These are phyloP conservation scores for Globisporangium sylvaticum DNA, from an alignment of 352 stramenopile genomes.

Conservation along the genomic window DNA sequence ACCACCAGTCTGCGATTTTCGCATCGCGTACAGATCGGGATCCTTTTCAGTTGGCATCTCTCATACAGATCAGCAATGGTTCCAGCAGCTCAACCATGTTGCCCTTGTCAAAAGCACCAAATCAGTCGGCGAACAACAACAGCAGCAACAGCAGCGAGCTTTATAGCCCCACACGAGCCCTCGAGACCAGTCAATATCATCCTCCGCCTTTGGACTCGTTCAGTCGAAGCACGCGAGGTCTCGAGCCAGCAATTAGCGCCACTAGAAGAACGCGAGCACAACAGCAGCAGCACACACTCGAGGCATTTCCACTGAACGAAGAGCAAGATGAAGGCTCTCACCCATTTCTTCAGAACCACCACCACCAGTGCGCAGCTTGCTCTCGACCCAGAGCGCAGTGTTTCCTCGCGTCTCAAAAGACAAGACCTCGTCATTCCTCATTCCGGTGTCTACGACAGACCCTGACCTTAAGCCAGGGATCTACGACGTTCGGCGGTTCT, in stretches of 20 bases:
- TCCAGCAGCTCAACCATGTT: neutral
- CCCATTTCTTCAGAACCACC: neutral
- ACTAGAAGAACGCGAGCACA: neutral
- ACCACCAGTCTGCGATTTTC: constrained; percentile 18
- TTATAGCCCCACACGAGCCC: neutral
- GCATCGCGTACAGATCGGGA: constrained; percentile 10
- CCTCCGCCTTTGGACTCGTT: constrained; percentile 9
- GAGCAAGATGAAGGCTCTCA: neutral
- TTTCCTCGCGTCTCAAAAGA: constrained; percentile 9
- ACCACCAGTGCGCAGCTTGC: neutral
- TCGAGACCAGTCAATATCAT: neutral
- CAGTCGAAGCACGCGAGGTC: constrained; percentile 5
- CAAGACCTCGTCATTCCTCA: constrained; percentile 3
- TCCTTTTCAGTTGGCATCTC: constrained; percentile 18
- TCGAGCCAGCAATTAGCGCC: neutral
- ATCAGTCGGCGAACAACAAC: neutral
- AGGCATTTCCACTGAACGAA: neutral
- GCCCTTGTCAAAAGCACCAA: neutral
- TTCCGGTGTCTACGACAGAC: neutral
- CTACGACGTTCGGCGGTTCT: constrained; percentile 51
- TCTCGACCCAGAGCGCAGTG: constrained; percentile 12
- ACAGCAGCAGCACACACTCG: neutral
- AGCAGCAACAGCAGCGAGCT: neutral
- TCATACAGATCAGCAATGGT: neutral
- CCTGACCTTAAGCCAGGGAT: constrained; percentile 19